Base-by-base conservation (phyloP, 768 basidiomycete genomes). In the Pisolithus sp. region DNA sequence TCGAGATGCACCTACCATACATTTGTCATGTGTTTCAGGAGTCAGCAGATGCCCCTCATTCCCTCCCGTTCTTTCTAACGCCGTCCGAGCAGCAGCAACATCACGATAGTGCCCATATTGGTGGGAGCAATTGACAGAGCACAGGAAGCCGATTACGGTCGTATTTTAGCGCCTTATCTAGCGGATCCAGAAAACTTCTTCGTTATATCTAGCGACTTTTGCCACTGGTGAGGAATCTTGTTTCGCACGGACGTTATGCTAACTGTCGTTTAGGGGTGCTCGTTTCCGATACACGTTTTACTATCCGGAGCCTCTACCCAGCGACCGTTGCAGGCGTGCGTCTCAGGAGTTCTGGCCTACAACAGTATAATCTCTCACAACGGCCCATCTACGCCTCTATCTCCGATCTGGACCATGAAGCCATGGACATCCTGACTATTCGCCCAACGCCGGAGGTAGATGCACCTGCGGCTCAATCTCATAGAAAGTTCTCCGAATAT, bases 1-100 rank as follows among this genome's bases (percentile, higher is more conserved):
- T 99, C 50, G 96, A 99, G 72, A 94, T 99, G 91, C 94, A 98
- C 61, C 77, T 98, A 17, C 93, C 95, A 5, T 94, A 91, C 66
- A 73, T 96, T 39, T 80, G 88, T 46, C 91, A 91, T 66, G 71
- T 86, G 10, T 96, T 95, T 54, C 76, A 89, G 67, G 82, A 82
- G 91, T 92, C 62, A 57, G 73, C 18, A 20, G 7, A 47, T 21
- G 31, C 62, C 31, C 2, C 13, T 31, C 34, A 24, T n/a, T 30
- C 21, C 12, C 18, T 24, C 13, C 41, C 21, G 31, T 34, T 60
- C 37, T 28, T 18, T 13, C 49, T 61, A 18, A 56, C 26, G 2
- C 43, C 21, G 43, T 21, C 37, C 26, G 42, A 28, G 8, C 52
- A 92, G 89, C 41, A 68, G 76, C 55, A 80, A 95, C 54, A 89